phyloP scores from a whole-genome alignment of 305 asterid species.

The Solanum hybrid region DNA sequence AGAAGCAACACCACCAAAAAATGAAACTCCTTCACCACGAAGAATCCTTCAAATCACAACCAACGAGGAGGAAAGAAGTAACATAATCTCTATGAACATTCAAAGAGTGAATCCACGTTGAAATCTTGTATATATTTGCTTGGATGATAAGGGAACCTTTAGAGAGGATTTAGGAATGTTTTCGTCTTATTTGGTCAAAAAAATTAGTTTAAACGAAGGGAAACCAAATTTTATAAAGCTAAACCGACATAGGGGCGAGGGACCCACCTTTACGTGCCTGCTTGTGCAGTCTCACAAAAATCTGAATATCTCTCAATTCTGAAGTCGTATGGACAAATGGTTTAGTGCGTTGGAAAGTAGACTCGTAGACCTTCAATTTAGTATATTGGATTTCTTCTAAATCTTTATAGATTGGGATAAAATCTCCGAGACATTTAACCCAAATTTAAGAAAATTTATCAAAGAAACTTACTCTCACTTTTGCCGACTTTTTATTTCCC shows the following conservation, averaged over 20 bases:
- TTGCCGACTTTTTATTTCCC: background rate
- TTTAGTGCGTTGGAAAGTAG: background rate
- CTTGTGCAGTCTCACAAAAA: background rate
- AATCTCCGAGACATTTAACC: background rate
- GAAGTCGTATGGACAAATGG: background rate
- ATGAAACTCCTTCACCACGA: background rate
- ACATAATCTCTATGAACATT: background rate
- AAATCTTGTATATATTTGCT: background rate
- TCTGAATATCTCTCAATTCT: background rate
- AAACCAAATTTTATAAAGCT: background rate
- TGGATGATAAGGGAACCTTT: background rate
- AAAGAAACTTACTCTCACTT: background rate
- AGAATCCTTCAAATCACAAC: background rate
- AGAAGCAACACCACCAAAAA: background rate
- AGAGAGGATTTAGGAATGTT: background rate
- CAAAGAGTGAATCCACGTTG: background rate
- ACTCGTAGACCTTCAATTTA: background rate
- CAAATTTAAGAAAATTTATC: background rate
- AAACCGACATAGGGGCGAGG: background rate
- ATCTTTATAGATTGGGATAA: background rate
- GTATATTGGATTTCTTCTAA: background rate
- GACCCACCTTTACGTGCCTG: background rate
- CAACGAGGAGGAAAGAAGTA: background rate
- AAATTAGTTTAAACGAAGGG: background rate
- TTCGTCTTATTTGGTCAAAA: background rate